Evolutionary conservation across 345 rosid genomes (phyloP).

Genomic region (Clausena lansium): DNA sequence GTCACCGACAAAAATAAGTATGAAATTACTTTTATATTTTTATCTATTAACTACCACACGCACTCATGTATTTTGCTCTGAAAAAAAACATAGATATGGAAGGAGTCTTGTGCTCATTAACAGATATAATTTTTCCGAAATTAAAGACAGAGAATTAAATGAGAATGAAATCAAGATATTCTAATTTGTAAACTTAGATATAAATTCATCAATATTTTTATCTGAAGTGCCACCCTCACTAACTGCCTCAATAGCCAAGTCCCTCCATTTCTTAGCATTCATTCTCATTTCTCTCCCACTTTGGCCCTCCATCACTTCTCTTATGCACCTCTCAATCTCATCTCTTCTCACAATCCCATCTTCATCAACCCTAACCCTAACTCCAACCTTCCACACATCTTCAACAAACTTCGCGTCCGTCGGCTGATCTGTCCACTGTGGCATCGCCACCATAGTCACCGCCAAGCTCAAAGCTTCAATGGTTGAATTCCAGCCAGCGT

Average conservation of each 20-base stretch:
- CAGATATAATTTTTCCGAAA: neutral
- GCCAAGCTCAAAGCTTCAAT: constrained; percentile 29
- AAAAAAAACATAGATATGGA: too few species aligned
- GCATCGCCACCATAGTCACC: constrained; percentile 30
- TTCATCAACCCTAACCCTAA: constrained; percentile 20
- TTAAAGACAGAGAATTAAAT: neutral
- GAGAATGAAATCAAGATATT: neutral
- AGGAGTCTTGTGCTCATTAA: too few species aligned
- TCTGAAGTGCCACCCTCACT: constrained; percentile 55
- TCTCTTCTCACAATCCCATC: constrained; percentile 23
- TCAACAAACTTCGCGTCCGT: constrained; percentile 23
- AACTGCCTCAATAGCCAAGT: constrained; percentile 26
- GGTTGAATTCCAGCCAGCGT: constrained; percentile 33
- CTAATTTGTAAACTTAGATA: constrained; percentile 8
- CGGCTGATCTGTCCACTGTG: constrained; percentile 28
- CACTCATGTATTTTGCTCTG: too few species aligned
- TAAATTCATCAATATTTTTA: constrained; percentile 40
- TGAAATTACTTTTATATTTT: too few species aligned
- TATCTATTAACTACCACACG: too few species aligned
- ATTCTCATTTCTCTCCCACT: constrained; percentile 9
- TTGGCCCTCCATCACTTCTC: constrained; percentile 17
- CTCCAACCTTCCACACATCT: constrained; percentile 27
- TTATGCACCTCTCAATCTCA: constrained; percentile 10
- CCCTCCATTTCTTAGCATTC: constrained; percentile 19
- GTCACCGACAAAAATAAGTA: too few species aligned